Base-by-base conservation (phyloP, 495 filamentous ascomycete species). In the Pseudoneurospora amorphoporcata region DNA sequence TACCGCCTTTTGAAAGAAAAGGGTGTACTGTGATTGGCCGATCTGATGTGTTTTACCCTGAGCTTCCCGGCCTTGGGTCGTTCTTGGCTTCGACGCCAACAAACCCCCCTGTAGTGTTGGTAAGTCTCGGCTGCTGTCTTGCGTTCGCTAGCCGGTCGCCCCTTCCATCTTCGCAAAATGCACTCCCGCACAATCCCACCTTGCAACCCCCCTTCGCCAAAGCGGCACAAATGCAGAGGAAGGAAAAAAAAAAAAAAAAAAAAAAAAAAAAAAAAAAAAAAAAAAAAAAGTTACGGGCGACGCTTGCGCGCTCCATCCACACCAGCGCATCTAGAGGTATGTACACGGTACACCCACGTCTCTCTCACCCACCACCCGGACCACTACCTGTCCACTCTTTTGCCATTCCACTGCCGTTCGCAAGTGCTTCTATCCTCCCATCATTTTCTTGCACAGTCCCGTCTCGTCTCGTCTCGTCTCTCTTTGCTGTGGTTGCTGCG, bases 1-100 rank as follows among this genome's bases (percentile, higher is more conserved):
- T 80, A 79, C 79, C 77, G 77, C 77, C 73, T 76, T 78, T 79
- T 76, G 72, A 72, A 3, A 42, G 16, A 35, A 43, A 71, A 75
- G 72, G 71, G 73, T 69, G 65, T 61, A 40, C 45, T 69, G 16
- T 58, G 45, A 68, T 70, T 71, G 53, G 53, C 29, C 6, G 12
- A 17, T 65, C 53, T 65, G 12, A 35, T 65, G 7, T 6, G 5
- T 17, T 8, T 70, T 74, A 72, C 74, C 74, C 65, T 76, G 37
- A 19, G 32, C 38, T 35, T 61, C 70, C 73, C 38, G 65, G 61
- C 16, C 69, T 9, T 43, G 39, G 39, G 32, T 70, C 23, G 43
- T 32, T 23, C 71, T 39, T 68, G 68, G 68, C 29, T 40, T 19
- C 45, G 10, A 53, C 45, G 45, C 45, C 45, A 53, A 53, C 45